Conservation (phyloP, 2,329 filamentous ascomycete genomes). For the Microcera coccophila region DNA sequence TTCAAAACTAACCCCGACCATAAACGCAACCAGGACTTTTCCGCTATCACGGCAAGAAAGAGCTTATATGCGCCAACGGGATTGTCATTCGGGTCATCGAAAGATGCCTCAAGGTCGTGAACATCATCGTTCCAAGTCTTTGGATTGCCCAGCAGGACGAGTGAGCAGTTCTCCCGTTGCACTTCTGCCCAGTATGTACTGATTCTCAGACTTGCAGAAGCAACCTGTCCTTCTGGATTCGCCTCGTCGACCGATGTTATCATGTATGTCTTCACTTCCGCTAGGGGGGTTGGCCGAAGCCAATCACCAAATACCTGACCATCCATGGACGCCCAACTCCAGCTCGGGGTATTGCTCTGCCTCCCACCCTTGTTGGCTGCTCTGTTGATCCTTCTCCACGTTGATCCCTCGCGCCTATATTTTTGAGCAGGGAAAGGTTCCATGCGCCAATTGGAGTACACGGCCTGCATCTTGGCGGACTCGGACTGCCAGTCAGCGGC, state of each 20-base stretch:
- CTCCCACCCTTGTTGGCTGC: not conserved
- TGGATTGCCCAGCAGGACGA: not conserved
- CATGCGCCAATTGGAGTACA: not conserved
- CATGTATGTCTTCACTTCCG: not conserved
- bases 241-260: not conserved
- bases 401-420: not conserved
- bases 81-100: not conserved
- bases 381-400: not conserved
- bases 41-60: not conserved
- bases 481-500: not conserved
- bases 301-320: not conserved
- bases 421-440: not conserved
- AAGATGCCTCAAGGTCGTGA: not conserved
- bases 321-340: not conserved
- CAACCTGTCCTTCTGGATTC: not conserved
- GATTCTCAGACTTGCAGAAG: not conserved
- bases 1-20: not conserved
- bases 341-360: not conserved
- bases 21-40: not conserved
- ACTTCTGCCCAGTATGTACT: not conserved
- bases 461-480: not conserved
- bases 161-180: not conserved
- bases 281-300: not conserved
- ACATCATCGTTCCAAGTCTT: not conserved
- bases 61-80: not conserved